Conservation (phyloP, 2,329 filamentous ascomycete genomes). For the Incumbomyces delicatus region DNA sequence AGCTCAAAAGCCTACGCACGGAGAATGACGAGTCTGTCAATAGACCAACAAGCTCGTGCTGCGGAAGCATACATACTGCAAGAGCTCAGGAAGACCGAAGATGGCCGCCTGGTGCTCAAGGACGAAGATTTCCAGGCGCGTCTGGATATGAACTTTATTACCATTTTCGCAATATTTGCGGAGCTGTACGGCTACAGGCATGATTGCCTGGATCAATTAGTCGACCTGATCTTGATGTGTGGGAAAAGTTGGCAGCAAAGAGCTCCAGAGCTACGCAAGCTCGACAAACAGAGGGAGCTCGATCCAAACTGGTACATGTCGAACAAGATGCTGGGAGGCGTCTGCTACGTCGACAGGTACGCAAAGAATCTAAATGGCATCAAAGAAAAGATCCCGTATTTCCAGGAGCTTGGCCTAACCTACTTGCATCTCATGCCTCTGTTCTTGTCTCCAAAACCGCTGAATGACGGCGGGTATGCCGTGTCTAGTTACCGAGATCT, state of each 20-base stretch:
- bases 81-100: conserved; percentile 14
- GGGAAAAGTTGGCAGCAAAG: conserved; percentile 15
- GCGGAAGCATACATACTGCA: conserved; percentile 19
- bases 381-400: conserved; percentile 17
- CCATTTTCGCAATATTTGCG: conserved; percentile 19
- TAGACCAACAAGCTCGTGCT: conserved; percentile 18
- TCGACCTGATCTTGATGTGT: conserved; percentile 18
- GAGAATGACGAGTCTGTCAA: conserved; percentile 8
- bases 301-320: conserved; percentile 20
- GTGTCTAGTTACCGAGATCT: conserved; percentile 19
- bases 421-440: conserved; percentile 20
- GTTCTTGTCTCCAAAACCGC: conserved; percentile 16
- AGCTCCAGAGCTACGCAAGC: conserved; percentile 12
- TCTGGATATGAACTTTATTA: conserved; percentile 19
- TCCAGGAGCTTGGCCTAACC: conserved; percentile 19
- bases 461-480: conserved; percentile 19
- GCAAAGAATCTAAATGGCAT: conserved; percentile 16
- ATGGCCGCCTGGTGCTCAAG: conserved; percentile 12
- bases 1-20: too few species aligned
- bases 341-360: conserved; percentile 19
- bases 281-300: conserved; percentile 16
- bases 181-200: conserved; percentile 19
- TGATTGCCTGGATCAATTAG: conserved; percentile 19
- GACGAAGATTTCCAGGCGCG: conserved; percentile 14
- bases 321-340: conserved; percentile 19